Evolutionary conservation across 805 yeast genomes (phyloP).

Genomic region (Pachysolen tannophilus): DNA sequence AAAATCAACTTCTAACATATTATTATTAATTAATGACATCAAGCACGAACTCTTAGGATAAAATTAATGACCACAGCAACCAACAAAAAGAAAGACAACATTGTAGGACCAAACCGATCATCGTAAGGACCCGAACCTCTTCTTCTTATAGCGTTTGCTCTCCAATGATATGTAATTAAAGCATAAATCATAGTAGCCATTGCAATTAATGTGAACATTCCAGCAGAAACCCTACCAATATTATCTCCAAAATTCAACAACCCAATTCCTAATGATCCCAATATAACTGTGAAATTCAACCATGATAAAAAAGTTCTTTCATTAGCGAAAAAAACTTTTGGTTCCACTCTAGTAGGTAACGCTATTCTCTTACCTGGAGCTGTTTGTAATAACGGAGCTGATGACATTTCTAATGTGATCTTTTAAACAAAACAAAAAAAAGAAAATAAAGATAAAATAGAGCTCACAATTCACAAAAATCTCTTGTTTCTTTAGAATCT

Average conservation of each 20-base stretch:
- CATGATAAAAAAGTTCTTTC: slow-evolving; percentile 98
- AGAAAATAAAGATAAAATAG: no score
- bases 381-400: slow-evolving; percentile 66
- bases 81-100: slow-evolving; percentile 87
- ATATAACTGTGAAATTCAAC: slow-evolving; percentile 97
- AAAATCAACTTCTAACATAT: no score
- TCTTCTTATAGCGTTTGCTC: slow-evolving; percentile 96
- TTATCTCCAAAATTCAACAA: slow-evolving; percentile 92
- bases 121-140: slow-evolving; percentile 99
- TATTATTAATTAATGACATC: no score
- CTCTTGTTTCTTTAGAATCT: no score
- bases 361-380: slow-evolving; percentile 91
- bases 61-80: slow-evolving; percentile 93
- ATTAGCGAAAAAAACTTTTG: slow-evolving; percentile 97
- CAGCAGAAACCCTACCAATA: slow-evolving; percentile 88
- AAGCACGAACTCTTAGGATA: slow-evolving; percentile 66
- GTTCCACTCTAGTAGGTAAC: slow-evolving; percentile 96
- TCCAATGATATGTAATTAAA: slow-evolving; percentile 94
- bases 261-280: slow-evolving; percentile 96
- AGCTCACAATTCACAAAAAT: no score
- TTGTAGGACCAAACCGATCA: slow-evolving; percentile 97
- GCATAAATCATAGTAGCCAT: slow-evolving; percentile 98
- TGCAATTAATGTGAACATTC: slow-evolving; percentile 88
- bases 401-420: no score
- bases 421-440: no score